Percentiles rank a stretch among this genome's conserved stretches.
Evolutionary conservation across 768 basidiomycete species (phyloP).

Genomic region (Lactifluus volemus): DNA sequence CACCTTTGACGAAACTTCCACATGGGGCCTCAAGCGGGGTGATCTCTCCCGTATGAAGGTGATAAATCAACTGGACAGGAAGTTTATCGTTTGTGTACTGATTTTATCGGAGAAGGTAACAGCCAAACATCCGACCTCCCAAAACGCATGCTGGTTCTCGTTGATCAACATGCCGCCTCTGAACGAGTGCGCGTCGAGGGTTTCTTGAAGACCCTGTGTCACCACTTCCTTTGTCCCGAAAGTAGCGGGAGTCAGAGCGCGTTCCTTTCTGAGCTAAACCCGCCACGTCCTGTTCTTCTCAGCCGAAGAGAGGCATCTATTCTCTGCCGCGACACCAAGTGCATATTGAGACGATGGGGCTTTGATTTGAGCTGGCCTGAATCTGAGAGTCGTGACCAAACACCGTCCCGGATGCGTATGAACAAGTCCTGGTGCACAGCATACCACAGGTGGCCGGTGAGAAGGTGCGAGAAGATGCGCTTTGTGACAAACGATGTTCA

Average conservation of each 20-base stretch:
- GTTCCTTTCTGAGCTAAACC: slow-evolving; percentile 37
- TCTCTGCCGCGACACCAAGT: slow-evolving; percentile 34
- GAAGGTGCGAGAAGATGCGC: slow-evolving; percentile 37
- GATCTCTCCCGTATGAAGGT: slow-evolving; percentile 51
- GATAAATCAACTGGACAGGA: slow-evolving; percentile 81
- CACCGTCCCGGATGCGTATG: slow-evolving; percentile 34
- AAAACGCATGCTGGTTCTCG: slow-evolving; percentile 47
- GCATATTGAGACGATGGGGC: slow-evolving; percentile 61
- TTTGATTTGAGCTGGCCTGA: slow-evolving; percentile 39
- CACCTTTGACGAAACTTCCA: background rate
- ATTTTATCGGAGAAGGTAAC: slow-evolving; percentile 22
- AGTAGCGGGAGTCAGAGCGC: slow-evolving; percentile 25
- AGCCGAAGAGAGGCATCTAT: slow-evolving; percentile 53
- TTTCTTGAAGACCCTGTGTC: slow-evolving; percentile 67
- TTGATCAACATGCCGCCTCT: slow-evolving; percentile 99
- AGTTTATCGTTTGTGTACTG: slow-evolving; percentile 78
- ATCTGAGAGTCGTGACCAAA: slow-evolving; percentile 21
- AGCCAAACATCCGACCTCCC: slow-evolving; percentile 16
- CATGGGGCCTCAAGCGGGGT: slow-evolving; percentile 34
- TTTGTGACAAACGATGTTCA: background rate
- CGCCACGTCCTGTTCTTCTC: slow-evolving; percentile 54
- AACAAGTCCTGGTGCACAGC: slow-evolving; percentile 52
- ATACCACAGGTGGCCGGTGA: slow-evolving; percentile 67
- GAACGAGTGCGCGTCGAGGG: slow-evolving; percentile 88
- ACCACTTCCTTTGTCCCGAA: slow-evolving; percentile 43